A percentile compares a stretch with the other conserved stretches of the same genome.
Evolutionary conservation across 2,329 filamentous ascomycete genomes (phyloP).

Genomic region (Colletotrichum gigasporum): DNA sequence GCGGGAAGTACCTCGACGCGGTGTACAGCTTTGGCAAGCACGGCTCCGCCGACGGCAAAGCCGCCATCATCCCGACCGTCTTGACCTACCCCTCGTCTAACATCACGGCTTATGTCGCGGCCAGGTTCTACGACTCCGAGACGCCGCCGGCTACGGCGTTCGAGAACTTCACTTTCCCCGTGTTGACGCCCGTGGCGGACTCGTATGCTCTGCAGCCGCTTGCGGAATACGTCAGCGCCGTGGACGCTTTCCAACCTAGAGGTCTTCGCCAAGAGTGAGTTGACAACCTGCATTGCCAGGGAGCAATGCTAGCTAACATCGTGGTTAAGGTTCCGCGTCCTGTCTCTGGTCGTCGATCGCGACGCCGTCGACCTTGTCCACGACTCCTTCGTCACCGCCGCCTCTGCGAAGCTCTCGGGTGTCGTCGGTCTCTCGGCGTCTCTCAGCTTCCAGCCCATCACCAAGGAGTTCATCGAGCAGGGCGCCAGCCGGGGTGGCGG

Average conservation of each 20-base stretch:
- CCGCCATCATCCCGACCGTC: slow-evolving; percentile 33
- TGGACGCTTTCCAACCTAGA: slow-evolving; percentile 31
- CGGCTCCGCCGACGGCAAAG: slow-evolving; percentile 26
- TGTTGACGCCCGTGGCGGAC: slow-evolving; percentile 24
- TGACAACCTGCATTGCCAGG: too few species aligned
- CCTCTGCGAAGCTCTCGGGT: slow-evolving; percentile 8
- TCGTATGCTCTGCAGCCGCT: slow-evolving; percentile 26
- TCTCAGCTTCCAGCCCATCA: slow-evolving; percentile 33
- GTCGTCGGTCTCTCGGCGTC: slow-evolving; percentile 23
- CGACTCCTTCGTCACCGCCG: slow-evolving; percentile 18
- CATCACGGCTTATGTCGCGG: slow-evolving; percentile 30
- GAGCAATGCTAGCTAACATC: too few species aligned
- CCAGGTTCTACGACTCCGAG: slow-evolving; percentile 31
- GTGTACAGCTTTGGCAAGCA: slow-evolving; percentile 34
- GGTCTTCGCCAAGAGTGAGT: slow-evolving; percentile 30
- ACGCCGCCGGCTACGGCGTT: slow-evolving; percentile 15
- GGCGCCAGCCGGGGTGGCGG: slow-evolving; percentile 18
- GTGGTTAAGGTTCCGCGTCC: slow-evolving; percentile 33
- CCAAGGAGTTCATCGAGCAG: slow-evolving; percentile 26
- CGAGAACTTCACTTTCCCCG: slow-evolving; percentile 31
- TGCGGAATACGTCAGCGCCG: slow-evolving; percentile 24
- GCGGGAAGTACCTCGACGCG: slow-evolving; percentile 28
- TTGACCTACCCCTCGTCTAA: slow-evolving; percentile 26
- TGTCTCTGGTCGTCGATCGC: slow-evolving; percentile 29
- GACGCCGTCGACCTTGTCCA: slow-evolving; percentile 28